Evolutionary conservation across 106 monocot species (phyloP).

Genomic region (Alisma plantagoaquatica): DNA sequence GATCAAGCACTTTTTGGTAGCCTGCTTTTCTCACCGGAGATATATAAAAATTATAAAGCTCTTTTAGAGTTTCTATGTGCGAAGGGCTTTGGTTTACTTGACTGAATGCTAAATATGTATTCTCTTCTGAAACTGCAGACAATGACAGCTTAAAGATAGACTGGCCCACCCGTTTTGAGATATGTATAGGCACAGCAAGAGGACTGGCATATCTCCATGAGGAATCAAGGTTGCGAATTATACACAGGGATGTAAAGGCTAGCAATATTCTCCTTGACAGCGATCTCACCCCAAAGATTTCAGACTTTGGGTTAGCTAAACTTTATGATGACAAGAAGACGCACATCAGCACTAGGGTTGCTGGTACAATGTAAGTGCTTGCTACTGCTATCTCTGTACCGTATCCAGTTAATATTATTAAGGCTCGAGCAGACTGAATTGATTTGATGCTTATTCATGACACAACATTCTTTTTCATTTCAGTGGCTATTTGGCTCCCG

Average conservation of each 20-base stretch:
- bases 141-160: conserved; percentile 7
- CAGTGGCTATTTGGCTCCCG: conserved; percentile 91
- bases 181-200: conserved; percentile 19
- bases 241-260: conserved; percentile 23
- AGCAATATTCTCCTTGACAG: conserved; percentile 62
- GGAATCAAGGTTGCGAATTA: conserved; percentile 10
- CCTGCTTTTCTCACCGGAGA: too few species aligned
- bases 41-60: not conserved
- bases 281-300: conserved; percentile 27
- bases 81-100: not conserved
- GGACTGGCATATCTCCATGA: conserved; percentile 27
- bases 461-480: too few species aligned
- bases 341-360: conserved; percentile 87
- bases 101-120: not conserved
- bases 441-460: too few species aligned
- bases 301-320: conserved; percentile 39
- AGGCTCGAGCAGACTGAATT: too few species aligned
- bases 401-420: too few species aligned
- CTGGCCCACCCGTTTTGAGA: conserved; percentile 12
- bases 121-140: not conserved
- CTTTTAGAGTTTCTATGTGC: not conserved
- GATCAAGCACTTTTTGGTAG: conserved; percentile 88
- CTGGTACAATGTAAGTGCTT: conserved; percentile 89
- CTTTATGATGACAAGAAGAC: conserved; percentile 85
- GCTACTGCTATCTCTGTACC: too few species aligned